These are phyloP conservation scores for Gaeumannomyces tritici DNA, from an alignment of 2,329 filamentous ascomycete genomes.

Conservation along the genomic window DNA sequence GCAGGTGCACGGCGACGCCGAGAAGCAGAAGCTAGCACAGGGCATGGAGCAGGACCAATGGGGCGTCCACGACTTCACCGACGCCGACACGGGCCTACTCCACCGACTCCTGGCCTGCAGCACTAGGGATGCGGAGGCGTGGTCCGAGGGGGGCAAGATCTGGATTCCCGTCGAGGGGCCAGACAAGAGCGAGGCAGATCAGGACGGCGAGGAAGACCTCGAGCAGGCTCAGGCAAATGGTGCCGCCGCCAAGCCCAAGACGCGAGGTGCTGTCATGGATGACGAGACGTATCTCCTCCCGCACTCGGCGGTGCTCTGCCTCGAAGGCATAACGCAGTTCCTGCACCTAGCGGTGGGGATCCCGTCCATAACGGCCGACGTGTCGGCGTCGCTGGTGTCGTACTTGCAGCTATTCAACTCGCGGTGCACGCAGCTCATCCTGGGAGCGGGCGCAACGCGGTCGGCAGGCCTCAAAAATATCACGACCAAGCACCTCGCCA, in stretches of 20 bases:
- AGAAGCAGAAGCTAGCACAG: constrained; percentile 65
- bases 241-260: constrained; percentile 44
- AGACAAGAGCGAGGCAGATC: background rate
- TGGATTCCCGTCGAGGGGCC: constrained; percentile 37
- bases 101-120: constrained; percentile 58
- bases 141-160: constrained; percentile 52
- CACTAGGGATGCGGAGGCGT: constrained; percentile 58
- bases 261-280: constrained; percentile 67
- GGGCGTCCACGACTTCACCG: constrained; percentile 66
- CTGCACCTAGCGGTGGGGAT: constrained; percentile 76
- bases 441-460: constrained; percentile 83
- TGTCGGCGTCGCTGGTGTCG: constrained; percentile 69
- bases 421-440: constrained; percentile 88
- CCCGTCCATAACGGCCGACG: constrained; percentile 79
- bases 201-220: background rate
- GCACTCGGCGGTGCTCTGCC: constrained; percentile 69
- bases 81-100: constrained; percentile 51
- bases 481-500: constrained; percentile 86
- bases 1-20: constrained; percentile 56
- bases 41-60: constrained; percentile 75
- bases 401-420: constrained; percentile 94
- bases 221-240: background rate
- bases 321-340: constrained; percentile 74
- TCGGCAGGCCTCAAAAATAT: constrained; percentile 92
- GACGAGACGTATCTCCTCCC: constrained; percentile 80